Evolutionary conservation across 148 eudicot species (phyloP).

Genomic region (Euryodendron excelsum): DNA sequence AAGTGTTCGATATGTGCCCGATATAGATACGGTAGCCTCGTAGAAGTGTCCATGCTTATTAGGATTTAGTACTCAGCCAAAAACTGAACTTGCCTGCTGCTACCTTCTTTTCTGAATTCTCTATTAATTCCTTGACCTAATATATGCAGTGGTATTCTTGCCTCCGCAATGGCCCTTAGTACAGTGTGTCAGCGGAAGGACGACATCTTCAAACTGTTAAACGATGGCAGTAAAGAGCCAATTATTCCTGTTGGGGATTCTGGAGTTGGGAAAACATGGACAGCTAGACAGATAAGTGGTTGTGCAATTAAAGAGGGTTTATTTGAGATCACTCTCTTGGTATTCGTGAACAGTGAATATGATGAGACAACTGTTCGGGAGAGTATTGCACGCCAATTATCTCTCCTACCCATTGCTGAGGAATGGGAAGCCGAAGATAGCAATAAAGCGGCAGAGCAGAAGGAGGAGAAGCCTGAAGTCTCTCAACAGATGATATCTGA

Average conservation of each 20-base stretch:
- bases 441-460: not conserved
- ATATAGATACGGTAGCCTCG: too few relatives aligned
- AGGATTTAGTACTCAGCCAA: too few relatives aligned
- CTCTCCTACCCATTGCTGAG: not conserved
- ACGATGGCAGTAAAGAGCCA: not conserved
- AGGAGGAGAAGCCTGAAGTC: not conserved
- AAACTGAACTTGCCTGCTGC: too few relatives aligned
- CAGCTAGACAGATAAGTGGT: not conserved
- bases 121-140: not conserved
- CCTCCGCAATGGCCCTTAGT: not conserved
- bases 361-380: not conserved
- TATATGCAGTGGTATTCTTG: not conserved
- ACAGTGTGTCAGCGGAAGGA: not conserved
- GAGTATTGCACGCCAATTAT: slow-evolving; percentile 9
- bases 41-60: too few relatives aligned
- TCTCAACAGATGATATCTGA: not conserved
- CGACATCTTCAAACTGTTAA: not conserved
- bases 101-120: not conserved
- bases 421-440: slow-evolving; percentile 9
- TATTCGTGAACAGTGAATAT: not conserved
- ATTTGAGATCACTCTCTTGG: not conserved
- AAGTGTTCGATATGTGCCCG: too few relatives aligned
- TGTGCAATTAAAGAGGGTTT: not conserved
- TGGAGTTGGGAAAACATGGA: slow-evolving; percentile 21
- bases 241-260: slow-evolving; percentile 8